Conservation (phyloP, 31 red algal species). For the Odonthalia washingtoniensis region DNA sequence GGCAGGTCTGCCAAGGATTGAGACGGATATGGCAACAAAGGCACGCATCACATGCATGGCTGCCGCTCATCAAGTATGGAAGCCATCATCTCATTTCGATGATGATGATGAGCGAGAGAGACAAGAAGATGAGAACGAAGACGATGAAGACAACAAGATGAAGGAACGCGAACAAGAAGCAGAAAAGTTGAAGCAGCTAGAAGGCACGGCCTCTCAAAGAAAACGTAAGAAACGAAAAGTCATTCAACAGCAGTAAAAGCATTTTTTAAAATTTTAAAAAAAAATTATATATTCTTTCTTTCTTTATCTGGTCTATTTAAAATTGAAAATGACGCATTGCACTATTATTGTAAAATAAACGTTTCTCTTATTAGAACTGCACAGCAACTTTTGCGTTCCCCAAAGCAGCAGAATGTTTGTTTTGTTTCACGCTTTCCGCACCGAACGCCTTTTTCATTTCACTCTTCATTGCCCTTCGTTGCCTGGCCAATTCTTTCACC, state of each 20-base stretch:
- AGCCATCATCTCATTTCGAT: neutral
- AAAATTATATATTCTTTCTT: no score
- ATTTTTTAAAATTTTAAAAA: no score
- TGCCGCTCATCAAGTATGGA: neutral
- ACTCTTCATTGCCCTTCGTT: constrained; percentile 77
- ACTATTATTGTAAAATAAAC: no score
- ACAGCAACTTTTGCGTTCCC: constrained; percentile 77
- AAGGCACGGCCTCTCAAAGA: constrained; percentile 65
- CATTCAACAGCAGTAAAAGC: constrained; percentile 14
- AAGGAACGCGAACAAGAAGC: no score
- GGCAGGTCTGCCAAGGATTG: constrained; percentile 47
- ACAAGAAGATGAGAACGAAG: constrained; percentile 11
- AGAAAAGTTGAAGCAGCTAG: no score
- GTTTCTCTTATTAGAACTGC: constrained; percentile 51
- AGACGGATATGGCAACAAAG: constrained; percentile 52
- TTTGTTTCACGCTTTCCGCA: constrained; percentile 64
- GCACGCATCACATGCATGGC: constrained; percentile 34
- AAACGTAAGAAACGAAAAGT: constrained; percentile 72
- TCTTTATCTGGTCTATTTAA: no score
- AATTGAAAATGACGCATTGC: no score
- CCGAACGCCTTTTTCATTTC: constrained; percentile 76
- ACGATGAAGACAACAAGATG: no score
- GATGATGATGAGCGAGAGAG: constrained; percentile 1
- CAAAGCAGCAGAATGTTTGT: constrained; percentile 61
- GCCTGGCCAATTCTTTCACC: constrained; percentile 62